Conservation (phyloP, 805 yeast genomes). For the Saccharomycopsis oosterbeekiorum region DNA sequence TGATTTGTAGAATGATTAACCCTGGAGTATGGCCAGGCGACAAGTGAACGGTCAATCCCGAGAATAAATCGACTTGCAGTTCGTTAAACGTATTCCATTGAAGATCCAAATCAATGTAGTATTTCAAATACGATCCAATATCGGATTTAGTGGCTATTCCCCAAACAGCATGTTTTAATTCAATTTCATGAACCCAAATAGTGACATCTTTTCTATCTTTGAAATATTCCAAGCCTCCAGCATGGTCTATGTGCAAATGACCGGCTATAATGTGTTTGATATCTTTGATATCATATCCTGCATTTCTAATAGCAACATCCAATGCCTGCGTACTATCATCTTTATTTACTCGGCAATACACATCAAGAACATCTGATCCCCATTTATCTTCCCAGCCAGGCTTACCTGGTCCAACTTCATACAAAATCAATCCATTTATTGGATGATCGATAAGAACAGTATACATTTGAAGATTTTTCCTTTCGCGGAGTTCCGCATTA, state of each 20-base stretch:
- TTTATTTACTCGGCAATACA: slow-evolving; percentile 7
- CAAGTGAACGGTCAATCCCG: slow-evolving; percentile 7
- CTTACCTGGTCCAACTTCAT: slow-evolving; percentile 12
- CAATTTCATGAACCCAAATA: slow-evolving; percentile 10
- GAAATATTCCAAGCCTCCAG: slow-evolving; percentile 12
- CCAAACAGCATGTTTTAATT: slow-evolving; percentile 10
- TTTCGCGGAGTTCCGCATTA: neutral
- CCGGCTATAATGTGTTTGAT: slow-evolving; percentile 10
- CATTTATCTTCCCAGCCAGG: slow-evolving; percentile 13
- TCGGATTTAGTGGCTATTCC: slow-evolving; percentile 10
- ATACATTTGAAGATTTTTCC: slow-evolving; percentile 7
- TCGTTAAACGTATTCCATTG: slow-evolving; percentile 14
- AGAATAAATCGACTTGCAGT: slow-evolving; percentile 6
- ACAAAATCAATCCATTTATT: slow-evolving; percentile 7
- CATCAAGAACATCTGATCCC: slow-evolving; percentile 6
- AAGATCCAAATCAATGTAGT: slow-evolving; percentile 10
- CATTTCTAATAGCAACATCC: slow-evolving; percentile 6
- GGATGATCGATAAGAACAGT: slow-evolving; percentile 12
- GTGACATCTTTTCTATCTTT: slow-evolving; percentile 7
- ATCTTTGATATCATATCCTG: slow-evolving; percentile 8
- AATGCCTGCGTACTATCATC: slow-evolving; percentile 2
- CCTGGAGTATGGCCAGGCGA: slow-evolving; percentile 13
- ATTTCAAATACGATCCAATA: slow-evolving; percentile 6
- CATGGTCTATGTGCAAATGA: slow-evolving; percentile 14
- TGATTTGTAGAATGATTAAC: slow-evolving; percentile 2